phyloP scores from a whole-genome alignment of 2,329 filamentous ascomycete genomes.

The Fusarium sp. region DNA sequence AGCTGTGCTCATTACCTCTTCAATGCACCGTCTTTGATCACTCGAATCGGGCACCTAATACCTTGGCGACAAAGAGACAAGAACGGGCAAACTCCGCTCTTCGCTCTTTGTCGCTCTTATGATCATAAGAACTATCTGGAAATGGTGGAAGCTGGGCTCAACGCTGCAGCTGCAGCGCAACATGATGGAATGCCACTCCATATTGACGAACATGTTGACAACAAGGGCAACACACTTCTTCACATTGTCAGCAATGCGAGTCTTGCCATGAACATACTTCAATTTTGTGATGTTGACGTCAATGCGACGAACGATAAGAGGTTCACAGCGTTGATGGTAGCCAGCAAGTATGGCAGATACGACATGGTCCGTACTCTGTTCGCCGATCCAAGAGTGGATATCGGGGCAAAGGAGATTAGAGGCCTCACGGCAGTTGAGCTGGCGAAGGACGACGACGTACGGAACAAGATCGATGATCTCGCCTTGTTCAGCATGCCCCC shows the following conservation, averaged over 20 bases:
- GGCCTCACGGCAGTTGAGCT: conserved; percentile 95
- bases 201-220: conserved; percentile 90
- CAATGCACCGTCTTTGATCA: conserved; percentile 84
- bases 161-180: conserved; percentile 78
- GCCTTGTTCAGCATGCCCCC: conserved; percentile 80
- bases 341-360: conserved; percentile 95
- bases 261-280: conserved; percentile 78
- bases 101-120: conserved; percentile 93
- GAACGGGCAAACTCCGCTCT: conserved; percentile 97
- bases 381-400: conserved; percentile 85
- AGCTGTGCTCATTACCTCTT: conserved; percentile 97
- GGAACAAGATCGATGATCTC: conserved; percentile 95
- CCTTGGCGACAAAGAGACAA: conserved; percentile 93
- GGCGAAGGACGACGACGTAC: conserved; percentile 96
- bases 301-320: conserved; percentile 95
- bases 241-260: conserved; percentile 91
- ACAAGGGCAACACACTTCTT: conserved; percentile 92
- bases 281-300: conserved; percentile 90
- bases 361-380: conserved; percentile 93
- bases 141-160: conserved; percentile 87
- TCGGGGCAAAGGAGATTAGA: conserved; percentile 82
- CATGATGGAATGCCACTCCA: conserved; percentile 82
- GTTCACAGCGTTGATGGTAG: conserved; percentile 97
- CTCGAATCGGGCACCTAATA: conserved; percentile 77
- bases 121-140: conserved; percentile 86